Evolutionary conservation across 2,329 filamentous ascomycete species (phyloP).

Genomic region (Alternaria sp.): DNA sequence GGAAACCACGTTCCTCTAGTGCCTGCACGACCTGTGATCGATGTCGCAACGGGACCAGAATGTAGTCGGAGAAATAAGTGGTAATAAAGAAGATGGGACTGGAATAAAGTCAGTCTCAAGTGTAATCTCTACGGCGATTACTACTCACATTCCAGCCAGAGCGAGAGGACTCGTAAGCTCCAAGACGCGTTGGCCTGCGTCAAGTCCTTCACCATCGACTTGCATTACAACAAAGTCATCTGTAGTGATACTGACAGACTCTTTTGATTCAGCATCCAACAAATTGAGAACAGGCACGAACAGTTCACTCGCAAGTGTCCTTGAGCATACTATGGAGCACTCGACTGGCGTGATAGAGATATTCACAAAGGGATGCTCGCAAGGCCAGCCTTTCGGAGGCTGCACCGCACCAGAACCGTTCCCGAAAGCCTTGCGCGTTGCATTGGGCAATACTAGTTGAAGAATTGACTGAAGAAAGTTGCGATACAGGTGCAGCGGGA

Average conservation of each 20-base stretch:
- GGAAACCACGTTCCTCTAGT: constrained; percentile 80
- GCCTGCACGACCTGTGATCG: constrained; percentile 78
- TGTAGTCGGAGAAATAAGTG: constrained; percentile 97
- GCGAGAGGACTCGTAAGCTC: constrained; percentile 91
- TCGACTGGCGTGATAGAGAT: constrained; percentile 92
- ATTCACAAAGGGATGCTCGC: constrained; percentile 83
- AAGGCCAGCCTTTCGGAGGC: constrained; percentile 55
- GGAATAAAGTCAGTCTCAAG: constrained; percentile 11
- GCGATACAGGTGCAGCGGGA: constrained; percentile 79
- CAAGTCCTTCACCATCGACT: constrained; percentile 87
- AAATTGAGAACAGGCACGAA: constrained; percentile 75
- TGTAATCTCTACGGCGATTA: neutral
- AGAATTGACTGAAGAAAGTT: constrained; percentile 86
- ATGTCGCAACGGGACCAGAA: constrained; percentile 82
- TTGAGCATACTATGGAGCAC: constrained; percentile 89
- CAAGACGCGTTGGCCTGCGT: constrained; percentile 88
- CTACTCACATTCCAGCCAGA: constrained; percentile 78
- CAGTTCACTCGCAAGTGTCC: constrained; percentile 74
- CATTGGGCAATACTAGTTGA: constrained; percentile 77
- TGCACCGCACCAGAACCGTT: constrained; percentile 45
- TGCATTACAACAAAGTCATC: constrained; percentile 90
- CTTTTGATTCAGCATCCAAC: constrained; percentile 60
- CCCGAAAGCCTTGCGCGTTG: constrained; percentile 43
- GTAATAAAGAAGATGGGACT: constrained; percentile 97
- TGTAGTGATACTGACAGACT: constrained; percentile 73